Percentiles rank a stretch among this genome's conserved stretches.
These are phyloP conservation scores for Aspergillus pseudoviridinutans DNA, from an alignment of 2,329 filamentous ascomycete genomes.

Conservation along the genomic window DNA sequence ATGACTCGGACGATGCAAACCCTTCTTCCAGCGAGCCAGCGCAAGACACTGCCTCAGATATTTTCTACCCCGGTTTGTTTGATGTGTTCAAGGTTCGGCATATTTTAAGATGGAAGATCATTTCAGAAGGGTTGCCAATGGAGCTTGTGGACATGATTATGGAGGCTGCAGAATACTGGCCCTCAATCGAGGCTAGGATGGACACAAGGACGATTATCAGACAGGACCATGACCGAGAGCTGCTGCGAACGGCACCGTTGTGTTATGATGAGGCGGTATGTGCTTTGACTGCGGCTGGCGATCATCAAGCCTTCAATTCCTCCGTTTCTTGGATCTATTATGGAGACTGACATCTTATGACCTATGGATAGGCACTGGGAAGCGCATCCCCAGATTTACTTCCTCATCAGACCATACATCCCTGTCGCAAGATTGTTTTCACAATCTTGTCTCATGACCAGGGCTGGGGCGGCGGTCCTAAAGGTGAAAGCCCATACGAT, in stretches of 20 bases:
- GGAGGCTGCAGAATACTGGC: constrained; percentile 37
- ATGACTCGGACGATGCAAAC: neutral
- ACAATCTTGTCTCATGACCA: constrained; percentile 35
- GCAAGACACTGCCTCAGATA: neutral
- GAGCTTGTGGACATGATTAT: constrained; percentile 39
- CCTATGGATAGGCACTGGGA: constrained; percentile 8
- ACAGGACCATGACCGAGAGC: constrained; percentile 31
- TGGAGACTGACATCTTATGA: neutral
- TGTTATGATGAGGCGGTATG: constrained; percentile 31
- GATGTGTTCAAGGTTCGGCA: constrained; percentile 33
- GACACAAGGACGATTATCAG: constrained; percentile 17
- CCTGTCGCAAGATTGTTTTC: constrained; percentile 39
- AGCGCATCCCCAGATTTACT: constrained; percentile 20
- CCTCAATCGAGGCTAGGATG: constrained; percentile 20
- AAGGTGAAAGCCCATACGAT: constrained; percentile 21
- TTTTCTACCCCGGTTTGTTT: constrained; percentile 25
- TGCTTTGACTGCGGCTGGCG: neutral
- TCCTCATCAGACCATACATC: constrained; percentile 32
- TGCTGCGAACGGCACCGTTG: constrained; percentile 33
- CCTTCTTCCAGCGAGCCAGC: neutral
- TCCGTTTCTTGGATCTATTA: neutral
- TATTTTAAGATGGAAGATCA: constrained; percentile 27
- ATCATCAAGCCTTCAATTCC: neutral
- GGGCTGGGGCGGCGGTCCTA: constrained; percentile 24
- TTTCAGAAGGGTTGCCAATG: constrained; percentile 24